Evolutionary conservation across 306 rosid species (phyloP).

Genomic region (Corylus americana): DNA sequence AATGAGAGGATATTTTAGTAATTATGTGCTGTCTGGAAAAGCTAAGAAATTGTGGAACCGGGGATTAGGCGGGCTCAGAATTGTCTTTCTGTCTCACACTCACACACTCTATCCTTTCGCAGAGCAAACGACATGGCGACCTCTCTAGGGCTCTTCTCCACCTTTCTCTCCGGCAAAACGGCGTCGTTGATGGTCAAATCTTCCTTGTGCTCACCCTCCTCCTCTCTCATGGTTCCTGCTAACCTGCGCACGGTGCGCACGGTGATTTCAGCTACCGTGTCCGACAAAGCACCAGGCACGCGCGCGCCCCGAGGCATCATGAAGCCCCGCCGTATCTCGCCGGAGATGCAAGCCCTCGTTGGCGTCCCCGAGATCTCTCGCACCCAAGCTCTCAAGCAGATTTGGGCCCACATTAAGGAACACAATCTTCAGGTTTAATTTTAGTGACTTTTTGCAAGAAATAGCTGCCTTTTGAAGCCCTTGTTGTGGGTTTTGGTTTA

Average conservation of each 20-base stretch:
- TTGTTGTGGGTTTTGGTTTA: neutral
- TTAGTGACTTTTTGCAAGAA: neutral
- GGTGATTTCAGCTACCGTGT: constrained; percentile 48
- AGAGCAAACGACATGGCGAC: constrained; percentile 24
- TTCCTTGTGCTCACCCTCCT: neutral
- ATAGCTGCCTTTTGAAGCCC: constrained; percentile 6
- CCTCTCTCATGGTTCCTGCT: constrained; percentile 24
- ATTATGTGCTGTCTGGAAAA: neutral
- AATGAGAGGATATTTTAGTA: neutral
- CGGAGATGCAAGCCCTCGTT: constrained; percentile 83
- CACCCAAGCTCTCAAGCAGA: constrained; percentile 82
- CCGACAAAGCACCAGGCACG: constrained; percentile 52
- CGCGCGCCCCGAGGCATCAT: constrained; percentile 72
- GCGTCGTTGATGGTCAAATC: constrained; percentile 19
- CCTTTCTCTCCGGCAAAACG: constrained; percentile 47
- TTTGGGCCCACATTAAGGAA: constrained; percentile 94
- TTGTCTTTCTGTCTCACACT: neutral
- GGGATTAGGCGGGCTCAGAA: constrained; percentile 30
- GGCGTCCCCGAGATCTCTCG: constrained; percentile 88
- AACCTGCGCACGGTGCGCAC: constrained; percentile 42
- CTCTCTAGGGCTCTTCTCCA: constrained; percentile 45
- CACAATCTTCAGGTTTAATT: constrained; percentile 84
- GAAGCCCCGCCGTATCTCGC: constrained; percentile 74
- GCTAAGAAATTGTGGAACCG: neutral
- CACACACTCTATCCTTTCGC: constrained; percentile 29